Evolutionary conservation across 805 yeast species (phyloP).

Genomic region (Scheffersomyces spartinae): DNA sequence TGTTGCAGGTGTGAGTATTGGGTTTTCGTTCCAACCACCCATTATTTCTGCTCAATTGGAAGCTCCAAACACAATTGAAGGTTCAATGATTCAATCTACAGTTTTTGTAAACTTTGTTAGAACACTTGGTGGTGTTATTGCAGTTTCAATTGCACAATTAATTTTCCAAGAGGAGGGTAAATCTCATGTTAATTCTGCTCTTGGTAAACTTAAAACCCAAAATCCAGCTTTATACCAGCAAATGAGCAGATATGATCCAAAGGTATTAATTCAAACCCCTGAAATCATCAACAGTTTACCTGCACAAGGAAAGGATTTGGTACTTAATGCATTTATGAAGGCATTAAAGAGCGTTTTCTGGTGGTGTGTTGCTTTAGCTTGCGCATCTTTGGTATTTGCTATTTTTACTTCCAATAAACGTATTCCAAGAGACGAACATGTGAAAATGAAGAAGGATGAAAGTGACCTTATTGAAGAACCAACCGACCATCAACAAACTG

Average conservation of each 20-base stretch:
- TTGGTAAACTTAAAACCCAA: constrained; percentile 3
- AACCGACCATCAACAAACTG: no score
- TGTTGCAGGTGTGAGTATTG: constrained; percentile 35
- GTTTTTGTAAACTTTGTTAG: constrained; percentile 33
- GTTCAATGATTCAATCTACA: constrained; percentile 37
- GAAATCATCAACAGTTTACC: constrained; percentile 15
- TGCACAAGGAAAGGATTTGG: constrained; percentile 8
- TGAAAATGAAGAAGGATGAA: no score
- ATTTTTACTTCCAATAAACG: constrained; percentile 29
- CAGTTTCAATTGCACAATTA: constrained; percentile 31
- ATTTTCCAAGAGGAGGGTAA: constrained; percentile 15
- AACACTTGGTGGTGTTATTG: constrained; percentile 34
- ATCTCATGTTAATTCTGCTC: constrained; percentile 6
- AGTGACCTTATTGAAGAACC: no score
- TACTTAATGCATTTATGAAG: constrained; percentile 22
- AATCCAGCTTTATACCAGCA: constrained; percentile 7
- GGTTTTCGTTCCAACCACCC: constrained; percentile 34
- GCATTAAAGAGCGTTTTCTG: constrained; percentile 30
- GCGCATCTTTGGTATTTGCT: constrained; percentile 16
- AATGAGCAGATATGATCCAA: constrained; percentile 7
- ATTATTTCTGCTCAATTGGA: constrained; percentile 34
- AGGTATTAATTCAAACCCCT: constrained; percentile 15
- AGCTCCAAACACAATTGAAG: constrained; percentile 41
- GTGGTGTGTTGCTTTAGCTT: constrained; percentile 25
- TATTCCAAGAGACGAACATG: constrained; percentile 33